These are phyloP conservation scores for Scenedesmus sp. DNA, from an alignment of 163 green algal species.

Conservation along the genomic window DNA sequence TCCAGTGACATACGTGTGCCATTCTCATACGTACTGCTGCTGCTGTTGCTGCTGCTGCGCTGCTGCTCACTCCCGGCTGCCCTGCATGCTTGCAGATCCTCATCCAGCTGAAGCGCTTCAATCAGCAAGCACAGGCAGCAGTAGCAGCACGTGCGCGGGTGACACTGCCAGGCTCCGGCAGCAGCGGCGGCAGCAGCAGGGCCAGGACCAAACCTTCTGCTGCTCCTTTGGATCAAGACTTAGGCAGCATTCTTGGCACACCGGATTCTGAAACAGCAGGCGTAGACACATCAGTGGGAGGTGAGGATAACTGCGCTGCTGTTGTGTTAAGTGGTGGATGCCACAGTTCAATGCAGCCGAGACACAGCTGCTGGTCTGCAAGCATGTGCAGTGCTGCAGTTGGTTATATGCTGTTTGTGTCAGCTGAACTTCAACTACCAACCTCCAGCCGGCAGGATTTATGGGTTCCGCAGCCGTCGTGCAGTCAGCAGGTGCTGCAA, in stretches of 20 bases:
- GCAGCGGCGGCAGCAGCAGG: constrained; percentile 43
- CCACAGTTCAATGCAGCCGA: no score
- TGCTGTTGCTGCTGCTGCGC: background rate
- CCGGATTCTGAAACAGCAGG: constrained; percentile 49
- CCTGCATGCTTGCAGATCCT: constrained; percentile 65
- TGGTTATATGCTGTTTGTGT: no score
- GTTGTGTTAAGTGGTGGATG: no score
- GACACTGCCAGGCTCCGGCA: constrained; percentile 14
- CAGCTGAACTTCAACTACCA: background rate
- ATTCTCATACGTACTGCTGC: no score
- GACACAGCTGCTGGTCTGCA: background rate
- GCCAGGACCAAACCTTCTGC: background rate
- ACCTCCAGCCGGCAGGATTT: background rate
- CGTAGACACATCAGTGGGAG: constrained; percentile 53
- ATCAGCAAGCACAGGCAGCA: constrained; percentile 45
- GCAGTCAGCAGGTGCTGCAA: background rate
- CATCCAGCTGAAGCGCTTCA: constrained; percentile 79
- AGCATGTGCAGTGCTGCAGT: background rate
- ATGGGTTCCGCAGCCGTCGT: background rate
- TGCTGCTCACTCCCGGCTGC: background rate
- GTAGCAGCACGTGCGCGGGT: constrained; percentile 1
- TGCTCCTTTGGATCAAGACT: constrained; percentile 38
- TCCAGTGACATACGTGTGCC: no score
- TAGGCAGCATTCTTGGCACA: constrained; percentile 61
- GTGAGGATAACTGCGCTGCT: constrained; percentile 31